Percentiles rank a stretch among this genome's conserved stretches.
Evolutionary conservation across 1,284 basidiomycete species (phyloP).

Genomic region (Ustanciosporium gigantosporum): DNA sequence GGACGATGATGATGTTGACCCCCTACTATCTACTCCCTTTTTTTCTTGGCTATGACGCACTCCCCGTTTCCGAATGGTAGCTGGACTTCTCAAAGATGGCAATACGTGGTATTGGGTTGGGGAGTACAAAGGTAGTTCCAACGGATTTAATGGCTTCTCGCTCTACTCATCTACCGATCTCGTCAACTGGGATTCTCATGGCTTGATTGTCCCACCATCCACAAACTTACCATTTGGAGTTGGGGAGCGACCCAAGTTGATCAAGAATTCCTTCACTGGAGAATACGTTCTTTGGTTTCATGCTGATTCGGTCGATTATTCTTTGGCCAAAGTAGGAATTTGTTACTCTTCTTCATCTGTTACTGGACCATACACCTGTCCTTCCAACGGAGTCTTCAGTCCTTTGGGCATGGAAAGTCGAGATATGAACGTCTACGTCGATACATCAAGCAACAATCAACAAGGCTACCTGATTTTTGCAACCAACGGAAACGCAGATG

Average conservation of each 20-base stretch:
- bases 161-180: constrained; percentile 23
- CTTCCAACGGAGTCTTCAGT: constrained; percentile 5
- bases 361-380: constrained; percentile 13
- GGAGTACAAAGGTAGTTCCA: constrained; percentile 9
- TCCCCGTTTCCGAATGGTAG: background rate
- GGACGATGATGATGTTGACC: no score
- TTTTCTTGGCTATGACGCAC: no score
- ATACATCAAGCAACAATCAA: constrained; percentile 3
- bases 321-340: constrained; percentile 13
- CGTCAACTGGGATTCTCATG: constrained; percentile 17
- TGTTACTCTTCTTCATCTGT: constrained; percentile 3
- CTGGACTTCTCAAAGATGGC: constrained; percentile 6
- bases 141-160: constrained; percentile 16
- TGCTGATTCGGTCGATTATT: constrained; percentile 17
- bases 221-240: constrained; percentile 14
- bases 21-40: no score
- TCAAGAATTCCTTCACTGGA: constrained; percentile 9
- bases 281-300: constrained; percentile 25
- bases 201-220: constrained; percentile 10
- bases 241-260: constrained; percentile 18
- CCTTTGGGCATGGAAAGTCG: constrained; percentile 16
- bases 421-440: constrained; percentile 26
- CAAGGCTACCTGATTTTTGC: constrained; percentile 17
- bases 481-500: constrained; percentile 11
- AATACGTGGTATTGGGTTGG: constrained; percentile 20